Conservation (phyloP, 2,329 filamentous ascomycete species). For the Neonectria coccinea region DNA sequence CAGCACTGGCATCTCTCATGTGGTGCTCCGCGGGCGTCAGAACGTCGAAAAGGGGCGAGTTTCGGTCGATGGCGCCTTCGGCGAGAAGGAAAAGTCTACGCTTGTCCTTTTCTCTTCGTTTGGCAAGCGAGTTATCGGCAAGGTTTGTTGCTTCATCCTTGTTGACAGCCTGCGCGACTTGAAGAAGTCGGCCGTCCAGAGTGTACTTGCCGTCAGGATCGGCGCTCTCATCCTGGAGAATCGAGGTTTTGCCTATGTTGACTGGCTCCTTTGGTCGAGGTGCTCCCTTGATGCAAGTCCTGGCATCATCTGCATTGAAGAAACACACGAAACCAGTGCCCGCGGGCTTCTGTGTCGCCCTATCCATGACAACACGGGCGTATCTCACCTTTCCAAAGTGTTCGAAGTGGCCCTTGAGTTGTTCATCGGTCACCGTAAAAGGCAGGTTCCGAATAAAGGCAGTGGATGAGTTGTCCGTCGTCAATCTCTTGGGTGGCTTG, state of each 20-base stretch:
- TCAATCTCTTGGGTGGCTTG: slow-evolving; percentile 44
- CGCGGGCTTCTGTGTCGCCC: slow-evolving; percentile 83
- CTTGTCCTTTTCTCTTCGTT: slow-evolving; percentile 83
- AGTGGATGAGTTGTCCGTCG: slow-evolving; percentile 74
- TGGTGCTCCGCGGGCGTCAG: slow-evolving; percentile 84
- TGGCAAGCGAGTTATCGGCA: slow-evolving; percentile 73
- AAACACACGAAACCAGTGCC: slow-evolving; percentile 98
- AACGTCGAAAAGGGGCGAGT: slow-evolving; percentile 80
- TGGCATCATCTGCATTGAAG: slow-evolving; percentile 79
- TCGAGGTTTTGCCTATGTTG: slow-evolving; percentile 76
- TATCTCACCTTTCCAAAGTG: slow-evolving; percentile 91
- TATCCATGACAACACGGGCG: slow-evolving; percentile 90
- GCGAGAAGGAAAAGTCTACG: slow-evolving; percentile 87
- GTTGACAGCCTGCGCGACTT: slow-evolving; percentile 86
- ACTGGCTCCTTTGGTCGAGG: slow-evolving; percentile 67
- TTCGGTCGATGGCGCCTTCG: slow-evolving; percentile 85
- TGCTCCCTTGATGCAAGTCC: slow-evolving; percentile 79
- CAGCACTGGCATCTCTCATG: slow-evolving; percentile 87
- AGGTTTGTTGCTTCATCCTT: slow-evolving; percentile 83
- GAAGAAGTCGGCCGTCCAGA: slow-evolving; percentile 87
- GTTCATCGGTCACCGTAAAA: slow-evolving; percentile 86
- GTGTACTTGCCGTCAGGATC: slow-evolving; percentile 90
- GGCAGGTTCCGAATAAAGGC: slow-evolving; percentile 95
- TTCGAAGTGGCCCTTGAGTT: slow-evolving; percentile 86
- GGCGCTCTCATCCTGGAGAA: slow-evolving; percentile 86